Base-by-base conservation (phyloP, 1,284 basidiomycete species). In the Ustilago trichophora region DNA sequence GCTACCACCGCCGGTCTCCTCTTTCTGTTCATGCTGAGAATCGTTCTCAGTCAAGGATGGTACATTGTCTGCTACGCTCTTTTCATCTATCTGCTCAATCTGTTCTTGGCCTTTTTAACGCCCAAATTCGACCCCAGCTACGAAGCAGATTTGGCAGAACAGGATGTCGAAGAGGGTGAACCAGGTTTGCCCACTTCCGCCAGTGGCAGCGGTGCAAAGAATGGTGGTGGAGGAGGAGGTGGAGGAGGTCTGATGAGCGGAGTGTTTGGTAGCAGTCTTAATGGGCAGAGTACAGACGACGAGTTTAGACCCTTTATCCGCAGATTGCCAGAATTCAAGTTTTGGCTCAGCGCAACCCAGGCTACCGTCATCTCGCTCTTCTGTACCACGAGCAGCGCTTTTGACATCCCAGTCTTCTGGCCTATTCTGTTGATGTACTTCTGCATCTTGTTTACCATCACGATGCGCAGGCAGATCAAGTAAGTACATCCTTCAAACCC, bases 371-470 rank as follows among this genome's bases (percentile, higher is more conserved):
- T 98, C 52, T 90, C 93, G 5, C 81, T 96, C 40, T 83, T 90
- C 48, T 63, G 52, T 29, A 78, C 71, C 7, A 46, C 58, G 21
- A 62, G 59, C 36, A 59, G 50, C 26, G 83, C 85, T 11, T 95
- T 95, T 75, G 93, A 98, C 81, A 90, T 98, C 16, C 95, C 95
- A 10, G 95, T 98, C 19, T 98, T 96, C 83, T 98, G 95, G 93
- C 93, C 93, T 11, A 96, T 98, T 82, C 87, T 96, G 41, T 88
- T 98, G 72, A 85, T 97, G 73, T 96, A 96, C 70, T 78, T 82
- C 63, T 77, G 76, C 68, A 75, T 83, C 67, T 71, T 84, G 36
- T 83, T 83, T 45, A 74, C 80, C 37, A 80, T 84, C 56, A 83
- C 83, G 25, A 80, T 83, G 76, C 58, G 77, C 37, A 65, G 80